Conservation (phyloP, 2,329 filamentous ascomycete genomes). For the Mycosphaerella arachidis region DNA sequence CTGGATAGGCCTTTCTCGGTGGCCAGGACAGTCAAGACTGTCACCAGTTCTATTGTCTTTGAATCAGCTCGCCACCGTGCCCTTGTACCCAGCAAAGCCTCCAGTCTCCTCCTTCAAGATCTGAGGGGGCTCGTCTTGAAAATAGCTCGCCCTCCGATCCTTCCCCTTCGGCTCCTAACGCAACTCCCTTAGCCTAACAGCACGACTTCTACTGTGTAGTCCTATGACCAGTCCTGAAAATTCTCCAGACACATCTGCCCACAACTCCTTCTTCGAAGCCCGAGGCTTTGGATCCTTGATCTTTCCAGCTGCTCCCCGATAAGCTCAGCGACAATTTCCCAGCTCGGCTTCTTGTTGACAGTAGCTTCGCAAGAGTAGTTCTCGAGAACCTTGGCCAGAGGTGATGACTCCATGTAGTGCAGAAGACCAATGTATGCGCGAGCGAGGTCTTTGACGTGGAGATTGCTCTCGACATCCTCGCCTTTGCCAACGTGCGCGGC, state of each 20-base stretch:
- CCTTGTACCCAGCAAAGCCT: slow-evolving; percentile 18
- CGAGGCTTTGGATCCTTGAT: slow-evolving; percentile 36
- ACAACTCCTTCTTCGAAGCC: slow-evolving; percentile 36
- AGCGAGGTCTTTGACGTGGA: slow-evolving; percentile 49
- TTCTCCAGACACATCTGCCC: slow-evolving; percentile 39
- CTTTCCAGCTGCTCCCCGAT: slow-evolving; percentile 39
- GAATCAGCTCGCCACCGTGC: slow-evolving; percentile 11
- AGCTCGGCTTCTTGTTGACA: slow-evolving; percentile 40
- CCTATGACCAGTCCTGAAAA: slow-evolving; percentile 39
- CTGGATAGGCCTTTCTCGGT: too few relatives aligned
- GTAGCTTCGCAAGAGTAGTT: slow-evolving; percentile 49
- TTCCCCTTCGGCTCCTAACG: slow-evolving; percentile 47
- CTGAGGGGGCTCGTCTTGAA: slow-evolving; percentile 43
- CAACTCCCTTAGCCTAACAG: slow-evolving; percentile 41
- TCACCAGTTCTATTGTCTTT: too few relatives aligned
- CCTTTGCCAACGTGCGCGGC: slow-evolving; percentile 45
- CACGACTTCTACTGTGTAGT: slow-evolving; percentile 41
- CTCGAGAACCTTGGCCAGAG: slow-evolving; percentile 31
- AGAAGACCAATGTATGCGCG: slow-evolving; percentile 43
- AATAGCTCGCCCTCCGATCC: slow-evolving; percentile 35
- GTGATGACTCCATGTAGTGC: slow-evolving; percentile 41
- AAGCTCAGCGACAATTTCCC: slow-evolving; percentile 37
- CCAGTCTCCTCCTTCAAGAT: slow-evolving; percentile 30
- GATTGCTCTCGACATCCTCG: slow-evolving; percentile 38
- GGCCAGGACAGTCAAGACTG: too few relatives aligned